Conservation (phyloP, 805 yeast species). For the Candida caryicola region DNA sequence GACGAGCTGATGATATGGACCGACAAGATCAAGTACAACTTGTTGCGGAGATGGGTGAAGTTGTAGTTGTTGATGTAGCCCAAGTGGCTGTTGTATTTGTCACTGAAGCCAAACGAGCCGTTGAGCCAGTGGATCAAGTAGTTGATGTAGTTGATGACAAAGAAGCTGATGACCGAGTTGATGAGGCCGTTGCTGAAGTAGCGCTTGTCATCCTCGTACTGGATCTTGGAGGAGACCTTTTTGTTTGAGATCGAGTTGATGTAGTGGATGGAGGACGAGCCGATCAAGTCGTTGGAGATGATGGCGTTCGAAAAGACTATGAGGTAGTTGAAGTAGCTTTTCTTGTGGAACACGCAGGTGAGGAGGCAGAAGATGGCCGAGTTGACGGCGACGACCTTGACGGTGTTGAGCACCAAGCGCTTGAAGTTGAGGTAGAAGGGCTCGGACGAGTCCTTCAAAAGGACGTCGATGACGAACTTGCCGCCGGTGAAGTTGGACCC, state of each 20-base stretch:
- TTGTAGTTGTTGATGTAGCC: conserved; percentile 12
- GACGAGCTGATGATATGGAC: conserved; percentile 14
- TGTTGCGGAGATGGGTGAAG: conserved; percentile 8
- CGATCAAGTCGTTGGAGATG: conserved; percentile 14
- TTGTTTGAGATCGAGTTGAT: conserved; percentile 11
- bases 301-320: conserved; percentile 14
- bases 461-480: conserved; percentile 10
- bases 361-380: conserved; percentile 5
- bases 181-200: conserved; percentile 9
- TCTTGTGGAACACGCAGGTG: conserved; percentile 7
- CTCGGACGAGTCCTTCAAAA: conserved; percentile 5
- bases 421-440: conserved; percentile 4
- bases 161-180: conserved; percentile 12
- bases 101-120: conserved; percentile 8
- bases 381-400: conserved; percentile 5
- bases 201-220: conserved; percentile 8
- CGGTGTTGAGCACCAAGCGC: background rate
- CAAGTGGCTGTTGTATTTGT: conserved; percentile 8
- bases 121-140: conserved; percentile 14
- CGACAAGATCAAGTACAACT: conserved; percentile 11
- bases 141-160: conserved; percentile 13
- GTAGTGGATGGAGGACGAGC: conserved; percentile 11
- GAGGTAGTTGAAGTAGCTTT: conserved; percentile 13
- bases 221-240: conserved; percentile 9
- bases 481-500: conserved; percentile 14